Conservation (phyloP, 169 alveolate species). For the Plasmodium cynomolgi region DNA sequence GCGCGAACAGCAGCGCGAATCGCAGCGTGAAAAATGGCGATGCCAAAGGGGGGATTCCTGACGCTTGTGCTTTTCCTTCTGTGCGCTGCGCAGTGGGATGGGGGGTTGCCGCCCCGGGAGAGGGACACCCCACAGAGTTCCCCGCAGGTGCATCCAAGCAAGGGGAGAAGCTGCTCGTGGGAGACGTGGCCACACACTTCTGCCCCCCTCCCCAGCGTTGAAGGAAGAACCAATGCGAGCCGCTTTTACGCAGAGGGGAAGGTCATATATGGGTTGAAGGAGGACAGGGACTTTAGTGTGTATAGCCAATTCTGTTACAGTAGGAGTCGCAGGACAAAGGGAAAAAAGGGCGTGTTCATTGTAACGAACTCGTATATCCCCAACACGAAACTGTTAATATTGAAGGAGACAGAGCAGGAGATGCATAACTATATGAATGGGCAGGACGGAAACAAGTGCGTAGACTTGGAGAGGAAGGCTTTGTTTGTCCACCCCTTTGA, state of each 20-base stretch:
- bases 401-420: constrained; percentile 48
- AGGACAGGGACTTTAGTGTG: constrained; percentile 17
- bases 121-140: background rate
- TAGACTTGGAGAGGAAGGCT: constrained; percentile 45
- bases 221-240: background rate
- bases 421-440: constrained; percentile 26
- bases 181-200: background rate
- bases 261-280: constrained; percentile 62
- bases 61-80: background rate
- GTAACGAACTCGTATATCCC: constrained; percentile 19
- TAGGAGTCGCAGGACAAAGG: background rate
- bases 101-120: background rate
- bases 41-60: background rate
- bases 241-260: constrained; percentile 30
- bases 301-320: constrained; percentile 29
- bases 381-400: constrained; percentile 15
- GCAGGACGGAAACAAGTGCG: constrained; percentile 36
- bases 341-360: constrained; percentile 13
- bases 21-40: background rate
- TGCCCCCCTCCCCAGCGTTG: background rate
- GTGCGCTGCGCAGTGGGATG: background rate
- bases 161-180: background rate
- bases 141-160: background rate
- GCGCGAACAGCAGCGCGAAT: background rate
- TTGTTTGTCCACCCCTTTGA: constrained; percentile 24